Evolutionary conservation across 805 yeast species (phyloP), one percentile per base, ranked within the genome.

Genomic region (Candida argentea): DNA sequence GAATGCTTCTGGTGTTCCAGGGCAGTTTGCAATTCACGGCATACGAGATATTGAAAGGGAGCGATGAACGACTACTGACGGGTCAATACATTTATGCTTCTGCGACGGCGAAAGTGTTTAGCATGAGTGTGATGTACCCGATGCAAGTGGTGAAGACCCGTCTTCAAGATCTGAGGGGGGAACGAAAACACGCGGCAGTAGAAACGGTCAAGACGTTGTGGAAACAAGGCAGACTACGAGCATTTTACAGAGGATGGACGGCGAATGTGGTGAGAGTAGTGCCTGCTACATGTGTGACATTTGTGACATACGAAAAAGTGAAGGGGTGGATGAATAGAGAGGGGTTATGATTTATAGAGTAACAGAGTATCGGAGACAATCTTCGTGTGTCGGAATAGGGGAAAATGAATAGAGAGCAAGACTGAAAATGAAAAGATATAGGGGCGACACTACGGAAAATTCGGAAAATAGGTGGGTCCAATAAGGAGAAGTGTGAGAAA

Each of bases 221-320:
- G 40, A 43, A 46, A 2, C 81, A 76, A 31, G 89, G 91, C 3
- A 30, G 47, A 0, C 7, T 70, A 4, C 36, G 43, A 8, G 95
- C 86, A 0, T 79, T 87, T 35, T 91, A 91, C 50, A 77, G 80
- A 39, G 98, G 98, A 0, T 52, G 91, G 11, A 55, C 73, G 2
- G 79, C 94, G 2, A 87, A 86, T 38, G 46, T 89, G 11, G 33
- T 82, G 2, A 61, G 97, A 26, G 95, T 89, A 1, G 65, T 91
- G 4, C 98, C 98, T 0, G 86, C 95, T 2, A 87, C 96, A 4
- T 82, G 95, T 46, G 70, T 87, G 8, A 91, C 97, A 0, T 85
- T 91, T 48, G 62, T 80, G 4, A 81, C 81, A 4, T 91, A 91
- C 44, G 98, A 91, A 47, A 61, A 67, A 22, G 58, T 71, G 10